phyloP scores from a whole-genome alignment of 805 yeast genomes.

The Metschnikowia matae region DNA sequence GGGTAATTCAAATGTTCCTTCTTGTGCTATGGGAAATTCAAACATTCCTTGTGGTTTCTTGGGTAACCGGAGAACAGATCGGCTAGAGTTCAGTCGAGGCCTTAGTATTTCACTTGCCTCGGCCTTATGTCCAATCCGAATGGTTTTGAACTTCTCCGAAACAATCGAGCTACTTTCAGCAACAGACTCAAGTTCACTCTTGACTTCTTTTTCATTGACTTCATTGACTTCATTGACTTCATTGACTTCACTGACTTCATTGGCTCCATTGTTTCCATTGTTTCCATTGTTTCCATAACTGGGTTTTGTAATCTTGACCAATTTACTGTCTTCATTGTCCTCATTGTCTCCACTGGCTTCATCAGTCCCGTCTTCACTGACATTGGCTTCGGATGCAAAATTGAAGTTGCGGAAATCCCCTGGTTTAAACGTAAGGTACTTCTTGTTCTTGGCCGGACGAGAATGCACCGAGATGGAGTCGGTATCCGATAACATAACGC shows the following conservation, averaged over 20 bases:
- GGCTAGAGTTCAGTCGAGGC: not conserved
- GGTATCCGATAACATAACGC: not conserved
- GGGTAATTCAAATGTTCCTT: no score
- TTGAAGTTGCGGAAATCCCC: not conserved
- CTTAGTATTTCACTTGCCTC: not conserved
- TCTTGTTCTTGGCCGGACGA: not conserved
- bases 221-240: not conserved
- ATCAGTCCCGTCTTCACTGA: not conserved
- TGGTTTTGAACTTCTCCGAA: constrained; percentile 2
- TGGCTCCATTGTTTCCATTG: not conserved
- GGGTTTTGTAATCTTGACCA: not conserved
- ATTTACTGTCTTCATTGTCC: not conserved
- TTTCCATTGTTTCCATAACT: not conserved
- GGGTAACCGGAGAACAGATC: not conserved
- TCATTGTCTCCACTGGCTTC: no score
- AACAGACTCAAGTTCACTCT: not conserved
- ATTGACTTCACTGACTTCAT: not conserved
- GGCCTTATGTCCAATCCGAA: not conserved
- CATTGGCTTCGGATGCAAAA: not conserved
- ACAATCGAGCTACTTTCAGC: not conserved
- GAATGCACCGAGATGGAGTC: not conserved
- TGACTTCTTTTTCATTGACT: not conserved
- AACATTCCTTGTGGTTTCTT: not conserved
- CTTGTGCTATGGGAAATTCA: no score
- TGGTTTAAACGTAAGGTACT: not conserved